phyloP scores from a whole-genome alignment of 2,329 filamentous ascomycete genomes.

The Colletotrichum chrysophilum region DNA sequence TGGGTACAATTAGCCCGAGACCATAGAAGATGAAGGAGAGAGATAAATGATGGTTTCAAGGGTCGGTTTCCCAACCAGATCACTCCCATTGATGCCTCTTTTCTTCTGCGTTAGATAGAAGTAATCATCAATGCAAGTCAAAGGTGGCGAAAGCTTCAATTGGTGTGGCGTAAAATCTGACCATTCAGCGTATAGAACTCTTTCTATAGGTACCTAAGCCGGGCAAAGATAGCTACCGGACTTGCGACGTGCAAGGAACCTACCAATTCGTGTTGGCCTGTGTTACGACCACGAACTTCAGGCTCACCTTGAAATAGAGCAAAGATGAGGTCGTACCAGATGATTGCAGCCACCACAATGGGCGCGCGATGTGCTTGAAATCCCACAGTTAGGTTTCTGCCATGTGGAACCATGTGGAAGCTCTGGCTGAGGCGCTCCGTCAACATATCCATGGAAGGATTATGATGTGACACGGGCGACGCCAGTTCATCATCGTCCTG shows the following conservation, averaged over 20 bases:
- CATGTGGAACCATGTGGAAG: neutral
- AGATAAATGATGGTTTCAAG: neutral
- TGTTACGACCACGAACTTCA: rapidly evolving
- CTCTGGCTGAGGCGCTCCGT: neutral
- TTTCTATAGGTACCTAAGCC: neutral
- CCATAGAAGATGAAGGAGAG: neutral
- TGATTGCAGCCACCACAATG: rapidly evolving
- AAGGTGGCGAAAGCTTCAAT: neutral
- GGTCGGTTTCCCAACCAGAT: rapidly evolving
- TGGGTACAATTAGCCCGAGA: rapidly evolving
- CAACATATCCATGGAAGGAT: neutral
- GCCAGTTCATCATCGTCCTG: neutral
- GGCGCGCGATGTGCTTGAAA: rapidly evolving
- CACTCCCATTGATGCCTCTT: rapidly evolving
- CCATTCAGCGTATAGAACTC: rapidly evolving
- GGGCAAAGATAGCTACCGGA: neutral
- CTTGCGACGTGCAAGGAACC: rapidly evolving
- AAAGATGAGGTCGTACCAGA: neutral
- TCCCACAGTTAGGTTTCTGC: neutral
- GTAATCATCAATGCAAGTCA: neutral
- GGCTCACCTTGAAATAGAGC: rapidly evolving
- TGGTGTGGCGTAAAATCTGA: neutral
- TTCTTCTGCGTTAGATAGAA: neutral
- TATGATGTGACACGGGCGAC: rapidly evolving
- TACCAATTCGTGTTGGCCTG: rapidly evolving